Evolutionary conservation across 2,329 filamentous ascomycete species (phyloP), one percentile per base, ranked within the genome.

Genomic region (Xylariaceae sp.): DNA sequence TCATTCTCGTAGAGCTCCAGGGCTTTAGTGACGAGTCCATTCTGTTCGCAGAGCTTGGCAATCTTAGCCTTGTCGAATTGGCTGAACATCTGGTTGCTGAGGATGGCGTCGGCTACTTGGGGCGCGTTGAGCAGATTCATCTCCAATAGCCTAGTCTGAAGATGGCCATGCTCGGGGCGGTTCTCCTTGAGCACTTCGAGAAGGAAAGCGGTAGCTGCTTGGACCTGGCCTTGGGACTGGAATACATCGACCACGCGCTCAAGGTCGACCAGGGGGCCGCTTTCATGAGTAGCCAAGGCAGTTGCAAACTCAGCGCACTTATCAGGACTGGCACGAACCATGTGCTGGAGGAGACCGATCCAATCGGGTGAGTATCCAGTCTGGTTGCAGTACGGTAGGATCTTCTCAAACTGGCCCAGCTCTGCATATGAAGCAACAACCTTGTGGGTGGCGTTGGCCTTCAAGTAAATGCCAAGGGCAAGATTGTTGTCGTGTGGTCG

Each of bases 121-220:
- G 94, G 94, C 1, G 94, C 95, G 62, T 96, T 95, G 73, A 96
- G 81, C 57, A 99, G 75, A 72, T 99, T 99, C 92, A 99, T 97
- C 79, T 99, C 95, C 50, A 99, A 77, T 3, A 99, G 81, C 55
- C 94, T 88, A 18, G 95, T 99, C 74, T 99, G 94, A 38, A 99
- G 80, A 61, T 93, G 86, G 38, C 86, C 93, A 68, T 99, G 92
- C 71, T 99, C 94, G 1, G 91, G 91, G 64, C 87, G 88, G 75
- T 99, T 97, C 62, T 94, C 90, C 71, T 96, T 94, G 33, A 99
- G 81, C 2, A 92, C 93, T 73, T 99, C 94, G 22, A 99, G 82
- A 47, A 99, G 76, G 82, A 99, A 99, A n/a, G 93, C 92, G 2
- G 95, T 99, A 7, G 93, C 93, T 72, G 96, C 91, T 70, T 97